Conservation (phyloP, 2,329 filamentous ascomycete species). For the Aspergillus sp. region DNA sequence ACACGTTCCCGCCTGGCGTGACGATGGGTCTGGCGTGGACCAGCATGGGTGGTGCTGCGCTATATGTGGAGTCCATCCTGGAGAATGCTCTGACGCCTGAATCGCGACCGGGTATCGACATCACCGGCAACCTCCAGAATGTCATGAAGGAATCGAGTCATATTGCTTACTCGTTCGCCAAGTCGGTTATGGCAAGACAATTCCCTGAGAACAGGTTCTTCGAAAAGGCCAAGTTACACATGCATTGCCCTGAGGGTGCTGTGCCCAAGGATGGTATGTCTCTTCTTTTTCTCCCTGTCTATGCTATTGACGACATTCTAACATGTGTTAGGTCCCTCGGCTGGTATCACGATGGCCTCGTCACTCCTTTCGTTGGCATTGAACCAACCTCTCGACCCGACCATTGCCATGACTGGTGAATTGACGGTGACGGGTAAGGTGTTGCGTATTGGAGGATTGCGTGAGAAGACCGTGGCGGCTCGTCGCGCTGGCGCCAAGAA, state of each 20-base stretch:
- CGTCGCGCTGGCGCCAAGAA: constrained; percentile 84
- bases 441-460: constrained; percentile 80
- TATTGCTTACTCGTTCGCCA: constrained; percentile 94
- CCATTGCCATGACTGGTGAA: constrained; percentile 96
- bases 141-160: constrained; percentile 98
- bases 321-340: constrained; percentile 54
- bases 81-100: constrained; percentile 68
- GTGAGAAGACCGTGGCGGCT: constrained; percentile 96
- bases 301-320: neutral
- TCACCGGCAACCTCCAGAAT: constrained; percentile 86
- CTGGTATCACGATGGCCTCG: constrained; percentile 98
- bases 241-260: constrained; percentile 94
- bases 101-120: constrained; percentile 72
- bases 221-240: constrained; percentile 85
- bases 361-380: constrained; percentile 78
- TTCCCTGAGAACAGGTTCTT: constrained; percentile 94
- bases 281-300: neutral
- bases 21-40: constrained; percentile 99
- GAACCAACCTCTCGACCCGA: constrained; percentile 68
- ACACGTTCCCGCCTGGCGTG: constrained; percentile 84
- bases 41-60: constrained; percentile 86
- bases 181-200: constrained; percentile 72
- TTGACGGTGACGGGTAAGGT: constrained; percentile 96
- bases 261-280: constrained; percentile 75
- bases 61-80: constrained; percentile 95